Evolutionary conservation across 139 green algal species (phyloP).

Genomic region (Chlorella sp.): DNA sequence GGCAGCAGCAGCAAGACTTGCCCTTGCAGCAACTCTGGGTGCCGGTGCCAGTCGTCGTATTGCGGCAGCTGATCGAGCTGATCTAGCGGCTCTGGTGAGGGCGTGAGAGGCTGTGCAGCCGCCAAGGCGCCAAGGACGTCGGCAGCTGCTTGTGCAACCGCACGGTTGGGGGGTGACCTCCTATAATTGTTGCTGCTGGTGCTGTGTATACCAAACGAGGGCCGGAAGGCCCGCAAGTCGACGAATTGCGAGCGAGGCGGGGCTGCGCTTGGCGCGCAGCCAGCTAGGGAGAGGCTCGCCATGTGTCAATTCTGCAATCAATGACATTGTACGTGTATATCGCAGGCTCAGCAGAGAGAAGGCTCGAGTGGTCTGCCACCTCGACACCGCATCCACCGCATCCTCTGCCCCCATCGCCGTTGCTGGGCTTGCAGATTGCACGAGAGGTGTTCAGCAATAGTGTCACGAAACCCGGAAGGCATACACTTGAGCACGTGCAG

Average conservation of each 20-base stretch:
- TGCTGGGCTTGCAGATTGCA: too few relatives aligned
- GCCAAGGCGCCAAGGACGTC: neutral
- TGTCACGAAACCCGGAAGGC: too few relatives aligned
- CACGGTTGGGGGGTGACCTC: neutral
- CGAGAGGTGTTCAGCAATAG: too few relatives aligned
- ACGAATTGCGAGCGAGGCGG: neutral
- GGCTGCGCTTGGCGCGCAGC: neutral
- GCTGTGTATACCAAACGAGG: too few relatives aligned
- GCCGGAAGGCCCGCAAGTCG: slow-evolving; percentile 6
- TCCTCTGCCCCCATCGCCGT: too few relatives aligned
- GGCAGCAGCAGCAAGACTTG: neutral
- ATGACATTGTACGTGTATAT: neutral
- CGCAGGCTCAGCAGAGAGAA: too few relatives aligned
- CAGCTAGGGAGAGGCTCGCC: too few relatives aligned
- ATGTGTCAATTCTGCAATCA: too few relatives aligned
- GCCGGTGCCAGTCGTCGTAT: slow-evolving; percentile 22
- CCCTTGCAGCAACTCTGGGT: slow-evolving; percentile 34
- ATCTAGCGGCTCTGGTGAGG: neutral
- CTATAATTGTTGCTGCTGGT: neutral
- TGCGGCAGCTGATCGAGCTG: slow-evolving; percentile 7
- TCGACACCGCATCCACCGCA: too few relatives aligned
- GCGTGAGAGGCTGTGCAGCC: neutral
- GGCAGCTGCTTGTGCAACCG: neutral
- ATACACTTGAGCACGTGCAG: too few relatives aligned
- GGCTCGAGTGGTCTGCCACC: too few relatives aligned